Conservation (phyloP, 257 asterid genomes). For the Parsonsia alboflavescens region DNA sequence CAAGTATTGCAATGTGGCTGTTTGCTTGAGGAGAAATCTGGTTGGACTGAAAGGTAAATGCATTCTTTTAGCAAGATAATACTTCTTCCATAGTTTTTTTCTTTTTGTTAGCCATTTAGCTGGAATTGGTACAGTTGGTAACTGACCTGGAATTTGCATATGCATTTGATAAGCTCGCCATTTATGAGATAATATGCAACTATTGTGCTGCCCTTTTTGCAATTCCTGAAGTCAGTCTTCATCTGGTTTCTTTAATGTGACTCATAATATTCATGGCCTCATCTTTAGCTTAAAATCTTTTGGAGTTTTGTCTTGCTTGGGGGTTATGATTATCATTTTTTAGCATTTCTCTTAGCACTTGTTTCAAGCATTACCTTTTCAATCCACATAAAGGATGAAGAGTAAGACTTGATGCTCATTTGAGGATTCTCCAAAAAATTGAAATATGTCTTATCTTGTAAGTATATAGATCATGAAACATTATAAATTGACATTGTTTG, state of each 20-base stretch:
- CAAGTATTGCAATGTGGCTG: conserved; percentile 35
- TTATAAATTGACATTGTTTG: not conserved
- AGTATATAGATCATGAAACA: not conserved
- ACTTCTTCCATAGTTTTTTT: not conserved
- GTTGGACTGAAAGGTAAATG: conserved; percentile 47
- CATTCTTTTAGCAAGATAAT: not conserved
- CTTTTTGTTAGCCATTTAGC: not conserved
- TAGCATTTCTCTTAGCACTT: not conserved
- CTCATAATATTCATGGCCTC: not conserved
- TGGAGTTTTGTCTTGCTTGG: not conserved
- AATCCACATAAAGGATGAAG: not conserved
- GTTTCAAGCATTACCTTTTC: not conserved
- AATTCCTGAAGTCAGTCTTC: not conserved
- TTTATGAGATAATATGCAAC: not conserved
- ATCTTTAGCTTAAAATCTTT: not conserved
- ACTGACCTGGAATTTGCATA: not conserved
- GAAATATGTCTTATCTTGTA: not conserved
- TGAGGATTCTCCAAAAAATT: not conserved
- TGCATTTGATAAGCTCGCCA: not conserved
- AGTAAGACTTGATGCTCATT: not conserved
- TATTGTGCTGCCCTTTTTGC: not conserved
- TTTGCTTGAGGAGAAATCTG: conserved; percentile 36
- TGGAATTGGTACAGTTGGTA: not conserved
- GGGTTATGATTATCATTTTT: not conserved
- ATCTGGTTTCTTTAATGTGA: not conserved